Evolutionary conservation across 768 basidiomycete species (phyloP), one percentile per base, ranked within the genome.

Genomic region (Pleurotus salmoneostramineus): DNA sequence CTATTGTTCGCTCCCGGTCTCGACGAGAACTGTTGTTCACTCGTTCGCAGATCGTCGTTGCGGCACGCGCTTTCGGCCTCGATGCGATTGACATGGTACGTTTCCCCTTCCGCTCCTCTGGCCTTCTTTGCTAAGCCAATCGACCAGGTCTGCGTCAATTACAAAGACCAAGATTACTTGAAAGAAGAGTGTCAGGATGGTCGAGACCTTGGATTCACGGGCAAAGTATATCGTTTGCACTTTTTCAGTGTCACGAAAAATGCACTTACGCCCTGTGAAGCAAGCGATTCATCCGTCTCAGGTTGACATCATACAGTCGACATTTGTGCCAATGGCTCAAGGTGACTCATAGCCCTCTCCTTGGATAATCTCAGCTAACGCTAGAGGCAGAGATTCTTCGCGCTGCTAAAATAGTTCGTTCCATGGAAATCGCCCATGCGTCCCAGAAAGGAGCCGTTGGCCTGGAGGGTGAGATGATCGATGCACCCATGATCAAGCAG

Each of bases 261-360:
- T 27, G 17, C 51, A 34, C 34, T 15, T 36, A 27, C 21, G 40
- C 43, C 37, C 56, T 44, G 58, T 27, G 15, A 68, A 94, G 92
- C 95, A 98, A 94, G 93, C 90, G 2, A 95, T 98, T 42, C 95
- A 98, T 69, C 95, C 95, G 0, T 74, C 75, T 27, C 95, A 98
- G 70, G 83, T 96, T 3, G 79, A 81, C 35, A 77, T 81, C 5
- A 91, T 95, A 27, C 90, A 95, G 59, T 72, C 79, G 5, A 85
- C 88, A 0, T 98, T 89, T 68, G 82, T 91, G 0, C 95, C 95
- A 0, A 85, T 85, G 0, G 69, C 75, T 14, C 71, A 83, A 72
- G 93, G 93, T 87, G 64, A 34, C 11, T 14, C 35, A 27, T 12
- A 5, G 45, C 43, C 35, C 4, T 5, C 12, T 35, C 10, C 27